Evolutionary conservation across 129 eudicot species (phyloP), one percentile per base, ranked within the genome.

Genomic region (Ambrosia artemisiifolia): DNA sequence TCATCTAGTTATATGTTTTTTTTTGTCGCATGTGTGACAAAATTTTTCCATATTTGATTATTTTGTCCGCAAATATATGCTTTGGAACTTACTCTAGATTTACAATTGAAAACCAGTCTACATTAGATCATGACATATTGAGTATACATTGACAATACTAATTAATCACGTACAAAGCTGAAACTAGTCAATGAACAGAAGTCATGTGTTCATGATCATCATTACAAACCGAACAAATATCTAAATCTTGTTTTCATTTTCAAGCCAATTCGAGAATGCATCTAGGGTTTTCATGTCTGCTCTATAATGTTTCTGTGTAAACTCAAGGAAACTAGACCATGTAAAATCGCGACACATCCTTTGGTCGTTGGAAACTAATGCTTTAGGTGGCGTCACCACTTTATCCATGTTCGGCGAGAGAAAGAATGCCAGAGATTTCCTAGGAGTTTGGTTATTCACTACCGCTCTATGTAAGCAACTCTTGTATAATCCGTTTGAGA

Each of bases 391-490:
- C 32, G 76, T 82, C 44, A 90, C 84, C 53, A 90, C 78, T 51
- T 75, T 88, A 72, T 90, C 88, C 81, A 73, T 76, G 59, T 50
- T 84, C 2, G 98, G 98, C 38, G 89, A 90, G 5, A 94, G 85
- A 73, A 94, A 94, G 82, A 87, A 94, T 6, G 93, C 97, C 7
- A 94, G 75, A 28, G 97, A 90, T 75, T 84, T 88, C 66, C 98
- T 85, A 36, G 93, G 83, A 38, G 63, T 84, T 24, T 59, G 36
- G 20, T 67, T 80, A 81, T 90, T 94, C 44, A 94, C 95, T 65
- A 90, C 92, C 5, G 98, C 98, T 79, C 98, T 79, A 79, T 94
- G 98, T 44, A 94, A 70, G 78, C 98, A 94, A 63, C 98, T 91
- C 87, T 88, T 94, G 88, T 88, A 90, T 28, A 84, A 74, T 74